Evolutionary conservation across 2,329 filamentous ascomycete genomes (phyloP).

Genomic region (Plenodomus lindquistii): DNA sequence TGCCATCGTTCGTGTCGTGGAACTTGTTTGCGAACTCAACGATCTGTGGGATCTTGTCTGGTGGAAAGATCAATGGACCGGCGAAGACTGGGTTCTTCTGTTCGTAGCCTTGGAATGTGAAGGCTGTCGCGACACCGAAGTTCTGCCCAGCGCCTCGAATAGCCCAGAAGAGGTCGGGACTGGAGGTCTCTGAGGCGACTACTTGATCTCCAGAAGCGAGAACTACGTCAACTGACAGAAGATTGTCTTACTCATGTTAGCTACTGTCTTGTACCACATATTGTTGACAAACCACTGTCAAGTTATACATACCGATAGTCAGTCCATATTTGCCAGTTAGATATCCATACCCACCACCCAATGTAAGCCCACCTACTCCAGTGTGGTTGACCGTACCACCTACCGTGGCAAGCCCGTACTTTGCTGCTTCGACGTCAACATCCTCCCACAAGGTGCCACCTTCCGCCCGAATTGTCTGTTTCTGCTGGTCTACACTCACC

Average conservation of each 20-base stretch:
- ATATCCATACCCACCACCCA: conserved; percentile 63
- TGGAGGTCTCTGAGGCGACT: conserved; percentile 28
- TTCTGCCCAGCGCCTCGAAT: conserved; percentile 45
- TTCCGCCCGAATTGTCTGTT: conserved; percentile 53
- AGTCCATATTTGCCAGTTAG: conserved; percentile 60
- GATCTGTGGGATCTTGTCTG: conserved; percentile 30
- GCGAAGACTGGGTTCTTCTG: conserved; percentile 40
- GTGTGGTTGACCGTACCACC: conserved; percentile 67
- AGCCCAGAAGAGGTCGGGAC: conserved; percentile 45
- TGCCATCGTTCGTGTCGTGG: conserved; percentile 30
- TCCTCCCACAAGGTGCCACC: conserved; percentile 60
- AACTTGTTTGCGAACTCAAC: conserved; percentile 37
- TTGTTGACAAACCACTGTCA: neutral
- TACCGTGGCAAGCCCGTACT: conserved; percentile 60
- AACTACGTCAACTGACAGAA: conserved; percentile 42
- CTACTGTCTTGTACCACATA: neutral
- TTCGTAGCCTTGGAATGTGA: conserved; percentile 43
- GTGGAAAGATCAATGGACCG: conserved; percentile 44
- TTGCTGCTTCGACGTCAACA: conserved; percentile 56
- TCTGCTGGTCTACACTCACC: conserved; percentile 53
- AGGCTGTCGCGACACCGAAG: conserved; percentile 47
- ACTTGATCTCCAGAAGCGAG: conserved; percentile 43
- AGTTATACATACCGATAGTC: conserved; percentile 50
- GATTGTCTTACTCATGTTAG: conserved; percentile 32
- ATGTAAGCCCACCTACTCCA: conserved; percentile 60